phyloP scores from a whole-genome alignment of 352 stramenopile genomes.

The Globisporangium lucens region DNA sequence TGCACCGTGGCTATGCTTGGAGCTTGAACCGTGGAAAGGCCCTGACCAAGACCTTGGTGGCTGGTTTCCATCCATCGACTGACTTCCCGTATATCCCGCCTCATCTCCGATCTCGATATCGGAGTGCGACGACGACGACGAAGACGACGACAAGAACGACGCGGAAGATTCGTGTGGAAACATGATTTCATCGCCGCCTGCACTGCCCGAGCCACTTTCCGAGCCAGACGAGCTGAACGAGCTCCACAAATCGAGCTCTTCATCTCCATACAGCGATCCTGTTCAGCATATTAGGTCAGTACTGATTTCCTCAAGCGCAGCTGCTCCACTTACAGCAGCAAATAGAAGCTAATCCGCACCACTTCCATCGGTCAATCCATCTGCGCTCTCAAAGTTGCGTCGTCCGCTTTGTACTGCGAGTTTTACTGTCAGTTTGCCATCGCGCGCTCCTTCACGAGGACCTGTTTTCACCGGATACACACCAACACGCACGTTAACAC shows the following conservation, averaged over 20 bases:
- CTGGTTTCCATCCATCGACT: not conserved
- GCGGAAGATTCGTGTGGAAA: not conserved
- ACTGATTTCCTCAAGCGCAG: not conserved
- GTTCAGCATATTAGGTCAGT: not conserved
- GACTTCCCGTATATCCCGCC: not conserved
- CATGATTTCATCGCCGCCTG: not conserved
- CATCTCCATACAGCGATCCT: slow-evolving; percentile 12
- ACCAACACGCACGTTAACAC: not conserved
- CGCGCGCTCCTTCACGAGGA: not conserved
- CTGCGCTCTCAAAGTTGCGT: too few species aligned
- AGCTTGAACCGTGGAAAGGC: slow-evolving; percentile 3
- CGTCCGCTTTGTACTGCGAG: not conserved
- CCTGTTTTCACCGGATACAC: not conserved
- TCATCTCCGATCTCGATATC: slow-evolving; percentile 2
- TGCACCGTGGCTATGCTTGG: not conserved
- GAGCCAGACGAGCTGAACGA: slow-evolving; percentile 3
- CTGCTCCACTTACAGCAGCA: not conserved
- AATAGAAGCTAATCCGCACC: slow-evolving; percentile 4
- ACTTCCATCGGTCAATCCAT: slow-evolving; percentile 10
- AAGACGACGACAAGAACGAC: not conserved
- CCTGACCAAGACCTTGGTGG: not conserved
- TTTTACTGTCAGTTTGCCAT: not conserved
- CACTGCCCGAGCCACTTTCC: slow-evolving; percentile 4
- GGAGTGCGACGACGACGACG: not conserved
- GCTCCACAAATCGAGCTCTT: slow-evolving; percentile 1